Percentiles rank a stretch among this genome's conserved stretches.
phyloP scores from a whole-genome alignment of 2,329 filamentous ascomycete species.

The Alternaria incomplexa region DNA sequence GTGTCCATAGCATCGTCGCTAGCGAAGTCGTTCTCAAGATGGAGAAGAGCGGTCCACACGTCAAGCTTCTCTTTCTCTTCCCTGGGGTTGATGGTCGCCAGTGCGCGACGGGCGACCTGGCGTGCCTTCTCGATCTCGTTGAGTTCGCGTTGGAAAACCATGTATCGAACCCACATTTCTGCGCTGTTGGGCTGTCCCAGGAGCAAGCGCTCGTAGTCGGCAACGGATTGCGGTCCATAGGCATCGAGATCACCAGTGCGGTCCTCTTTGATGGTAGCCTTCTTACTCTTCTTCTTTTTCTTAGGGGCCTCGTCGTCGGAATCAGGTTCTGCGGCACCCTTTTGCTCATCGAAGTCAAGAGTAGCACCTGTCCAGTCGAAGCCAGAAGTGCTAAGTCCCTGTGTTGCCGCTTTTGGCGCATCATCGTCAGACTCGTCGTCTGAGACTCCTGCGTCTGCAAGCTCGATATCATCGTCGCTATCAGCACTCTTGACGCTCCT shows the following conservation, averaged over 20 bases:
- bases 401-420: constrained; percentile 9
- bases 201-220: constrained; percentile 92
- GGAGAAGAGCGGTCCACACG: constrained; percentile 92
- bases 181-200: constrained; percentile 94
- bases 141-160: constrained; percentile 96
- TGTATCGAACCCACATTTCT: constrained; percentile 92
- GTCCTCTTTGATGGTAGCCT: constrained; percentile 81
- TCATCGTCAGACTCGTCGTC: constrained; percentile 32
- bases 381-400: constrained; percentile 72
- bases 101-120: constrained; percentile 86
- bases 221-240: constrained; percentile 84
- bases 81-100: constrained; percentile 87
- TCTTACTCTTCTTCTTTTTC: constrained; percentile 74
- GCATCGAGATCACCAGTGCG: constrained; percentile 89
- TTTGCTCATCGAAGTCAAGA: constrained; percentile 60
- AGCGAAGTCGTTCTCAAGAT: constrained; percentile 90
- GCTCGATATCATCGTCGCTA: constrained; percentile 44
- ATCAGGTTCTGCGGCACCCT: constrained; percentile 60
- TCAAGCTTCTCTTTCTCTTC: constrained; percentile 94
- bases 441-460: constrained; percentile 44
- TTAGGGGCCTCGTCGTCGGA: constrained; percentile 57
- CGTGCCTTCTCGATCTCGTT: constrained; percentile 88
- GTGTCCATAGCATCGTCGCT: constrained; percentile 81
- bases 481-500: constrained; percentile 51
- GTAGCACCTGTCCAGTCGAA: constrained; percentile 86